Evolutionary conservation across 192 early-diverging fungal genomes (phyloP), one percentile per base, ranked within the genome.

Genomic region (Mortierella claussenii): DNA sequence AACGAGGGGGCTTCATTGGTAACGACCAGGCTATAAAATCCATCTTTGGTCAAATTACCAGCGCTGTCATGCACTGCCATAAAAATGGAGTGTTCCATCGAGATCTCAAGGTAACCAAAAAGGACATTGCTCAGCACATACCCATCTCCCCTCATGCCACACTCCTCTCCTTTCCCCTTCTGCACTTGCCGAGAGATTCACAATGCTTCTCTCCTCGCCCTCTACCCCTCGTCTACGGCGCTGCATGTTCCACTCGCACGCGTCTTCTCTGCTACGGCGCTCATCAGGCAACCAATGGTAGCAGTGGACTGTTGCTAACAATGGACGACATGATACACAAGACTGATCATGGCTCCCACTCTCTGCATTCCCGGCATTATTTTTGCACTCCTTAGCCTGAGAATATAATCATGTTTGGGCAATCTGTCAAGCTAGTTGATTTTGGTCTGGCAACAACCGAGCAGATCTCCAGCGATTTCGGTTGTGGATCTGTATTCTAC

Each of bases 371-470:
- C 28, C 2, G 13, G 11, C 27, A 2, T 30, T 48, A 13, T n/a
- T 21, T 36, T 37, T 36, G 11, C 2, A 21, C 51, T 5, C 1
- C n/a, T 8, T 48, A 94, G 78, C 92, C 92, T 28, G 93, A 94
- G 67, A 94, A 94, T 43, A 90, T 94, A 30, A 79, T 93, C 30
- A 81, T 93, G 13, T 85, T 86, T 49, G 85, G 83, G n/a, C 66
- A 79, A 23, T 82, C 90, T 50, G 83, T 95, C 78, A 98, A 96
- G 84, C 84, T 98, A 47, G 89, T 93, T 17, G 97, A 98, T 80
- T 98, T 98, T 89, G 97, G 97, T 11, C 78, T 98, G 54, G 93
- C 97, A 34, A 97, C 79, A 52, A 87, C 67, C 59, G 88, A 71
- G 53, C 68, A 49, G 51, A 87, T 40, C 84, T 94, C 92, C 59